Base-by-base conservation (phyloP, 352 stramenopile genomes). In the Poterioochromonas sp. region DNA sequence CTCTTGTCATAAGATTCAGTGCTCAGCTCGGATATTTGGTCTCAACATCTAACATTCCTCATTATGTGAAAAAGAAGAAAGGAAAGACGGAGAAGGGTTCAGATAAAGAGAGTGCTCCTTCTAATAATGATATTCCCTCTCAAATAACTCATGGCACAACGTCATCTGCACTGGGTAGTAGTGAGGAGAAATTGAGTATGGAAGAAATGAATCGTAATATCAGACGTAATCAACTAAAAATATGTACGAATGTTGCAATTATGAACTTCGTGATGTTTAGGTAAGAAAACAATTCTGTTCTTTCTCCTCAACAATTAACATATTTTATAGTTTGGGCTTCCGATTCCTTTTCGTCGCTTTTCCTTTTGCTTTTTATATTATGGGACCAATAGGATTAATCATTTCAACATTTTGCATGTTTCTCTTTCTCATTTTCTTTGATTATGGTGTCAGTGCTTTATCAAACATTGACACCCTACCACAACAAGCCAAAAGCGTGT, bases 371-470 rank as follows among this genome's bases (percentile, higher is more conserved):
- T 65, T 65, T 32, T 39, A 39, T 39, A 29, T 22, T 32, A 65
- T 65, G 54, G 54, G 54, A 65, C 26, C 26, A 65, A 22, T 39
- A 65, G 54, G 8, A 35, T 65, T 65, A 22, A 65, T 65, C 54
- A 65, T 65, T 15, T 5, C 54, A 32, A 65, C 54, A 32, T 12
- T 39, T 65, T 32, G 5, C 3, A 65, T 65, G 54, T 65, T 65
- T 12, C 26, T 65, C 26, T 65, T 65, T 26, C 47, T 58, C 47
- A 26, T 58, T 26, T 26, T 58, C 47, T 58, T 26, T 26, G 47
- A 58, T 26, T 58, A 58, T 26, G 47, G 47, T 58, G n/a, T n/a
- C n/a, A n/a, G n/a, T n/a, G n/a, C n/a, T n/a, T n/a, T n/a, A n/a
- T n/a, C n/a, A n/a, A n/a, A n/a, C n/a, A n/a, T n/a, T n/a, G n/a